Evolutionary conservation across 495 filamentous ascomycete species (phyloP).

Genomic region (Aspergillus asperescens): DNA sequence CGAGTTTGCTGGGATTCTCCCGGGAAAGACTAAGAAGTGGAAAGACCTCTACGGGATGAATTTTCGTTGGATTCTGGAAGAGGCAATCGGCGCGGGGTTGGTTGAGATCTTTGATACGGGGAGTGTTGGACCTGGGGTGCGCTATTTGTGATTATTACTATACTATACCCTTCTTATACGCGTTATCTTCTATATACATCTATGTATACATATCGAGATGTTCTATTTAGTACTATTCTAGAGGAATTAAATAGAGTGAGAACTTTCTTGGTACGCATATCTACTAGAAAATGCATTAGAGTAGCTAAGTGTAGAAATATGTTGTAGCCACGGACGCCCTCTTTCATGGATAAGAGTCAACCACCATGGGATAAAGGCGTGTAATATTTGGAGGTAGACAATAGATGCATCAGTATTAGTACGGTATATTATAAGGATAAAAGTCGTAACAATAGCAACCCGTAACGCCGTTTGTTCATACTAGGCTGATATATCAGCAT

Average conservation of each 20-base stretch:
- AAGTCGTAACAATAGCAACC: not conserved
- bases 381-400: too few relatives aligned
- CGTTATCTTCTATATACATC: not conserved
- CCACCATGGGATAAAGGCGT: too few relatives aligned
- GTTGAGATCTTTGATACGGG: constrained; percentile 82
- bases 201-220: not conserved
- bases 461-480: not conserved
- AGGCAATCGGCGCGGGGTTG: constrained; percentile 72
- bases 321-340: not conserved
- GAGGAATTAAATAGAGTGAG: too few relatives aligned
- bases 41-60: constrained; percentile 67
- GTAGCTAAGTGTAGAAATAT: not conserved
- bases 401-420: not conserved
- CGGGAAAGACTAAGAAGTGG: constrained; percentile 75
- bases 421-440: not conserved
- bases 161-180: not conserved
- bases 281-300: too few relatives aligned
- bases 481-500: not conserved
- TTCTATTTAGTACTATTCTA: too few relatives aligned
- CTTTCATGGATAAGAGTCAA: too few relatives aligned
- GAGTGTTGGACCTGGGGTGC: constrained; percentile 69
- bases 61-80: constrained; percentile 74
- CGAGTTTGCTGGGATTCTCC: constrained; percentile 64
- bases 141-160: constrained; percentile 46
- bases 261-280: too few relatives aligned